Conservation (phyloP, 441 rosid species). For the Adansonia rubrostipa region DNA sequence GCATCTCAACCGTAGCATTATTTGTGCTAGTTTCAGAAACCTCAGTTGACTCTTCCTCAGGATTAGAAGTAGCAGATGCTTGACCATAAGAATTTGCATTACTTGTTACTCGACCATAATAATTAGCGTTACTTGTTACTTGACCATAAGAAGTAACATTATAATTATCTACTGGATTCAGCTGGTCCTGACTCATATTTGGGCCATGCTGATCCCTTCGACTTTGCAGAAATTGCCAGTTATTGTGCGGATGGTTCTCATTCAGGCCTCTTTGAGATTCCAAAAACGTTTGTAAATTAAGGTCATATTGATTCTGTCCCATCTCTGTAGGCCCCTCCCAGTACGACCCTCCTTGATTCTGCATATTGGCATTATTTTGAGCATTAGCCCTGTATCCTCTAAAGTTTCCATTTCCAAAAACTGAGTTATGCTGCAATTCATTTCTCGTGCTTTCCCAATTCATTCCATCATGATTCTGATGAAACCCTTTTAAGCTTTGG, state of each 20-base stretch:
- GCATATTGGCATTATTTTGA: constrained; percentile 2
- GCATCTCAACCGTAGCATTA: constrained; percentile 39
- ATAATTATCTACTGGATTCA: neutral
- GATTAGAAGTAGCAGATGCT: constrained; percentile 20
- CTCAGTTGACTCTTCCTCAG: neutral
- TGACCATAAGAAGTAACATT: constrained; percentile 14
- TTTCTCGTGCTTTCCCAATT: constrained; percentile 21
- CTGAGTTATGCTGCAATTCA: constrained; percentile 18
- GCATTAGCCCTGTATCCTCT: neutral
- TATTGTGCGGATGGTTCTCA: neutral
- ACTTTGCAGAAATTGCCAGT: neutral
- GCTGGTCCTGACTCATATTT: neutral
- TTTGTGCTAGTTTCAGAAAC: constrained; percentile 4
- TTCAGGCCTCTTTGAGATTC: constrained; percentile 11
- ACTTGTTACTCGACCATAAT: constrained; percentile 9
- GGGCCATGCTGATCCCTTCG: neutral
- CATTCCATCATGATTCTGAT: constrained; percentile 29
- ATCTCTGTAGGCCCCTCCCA: neutral
- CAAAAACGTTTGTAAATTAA: neutral
- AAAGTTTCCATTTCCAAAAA: constrained; percentile 18
- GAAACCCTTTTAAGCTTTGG: constrained; percentile 19
- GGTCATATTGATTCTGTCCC: constrained; percentile 6
- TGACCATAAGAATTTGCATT: neutral
- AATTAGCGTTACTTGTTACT: neutral
- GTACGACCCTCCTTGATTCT: neutral